A percentile compares a stretch with the other conserved stretches of the same genome.
These are phyloP conservation scores for Polyporus arcularius DNA, from an alignment of 768 basidiomycete genomes.

Conservation along the genomic window DNA sequence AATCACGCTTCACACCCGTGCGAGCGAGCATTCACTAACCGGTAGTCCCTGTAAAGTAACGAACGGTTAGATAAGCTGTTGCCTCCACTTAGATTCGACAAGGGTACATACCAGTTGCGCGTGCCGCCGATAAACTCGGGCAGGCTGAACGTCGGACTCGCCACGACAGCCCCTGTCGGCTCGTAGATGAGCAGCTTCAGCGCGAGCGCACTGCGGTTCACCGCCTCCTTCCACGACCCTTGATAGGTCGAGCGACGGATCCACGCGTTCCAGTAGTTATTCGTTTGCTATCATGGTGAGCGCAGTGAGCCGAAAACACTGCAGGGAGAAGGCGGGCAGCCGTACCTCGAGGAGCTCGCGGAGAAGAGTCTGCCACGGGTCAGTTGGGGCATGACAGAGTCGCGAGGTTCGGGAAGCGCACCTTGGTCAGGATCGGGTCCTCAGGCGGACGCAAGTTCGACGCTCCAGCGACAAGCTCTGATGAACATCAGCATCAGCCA, in stretches of 20 bases:
- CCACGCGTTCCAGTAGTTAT: constrained; percentile 87
- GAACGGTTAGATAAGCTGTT: too few relatives aligned
- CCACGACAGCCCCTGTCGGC: constrained; percentile 92
- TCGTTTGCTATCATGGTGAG: constrained; percentile 78
- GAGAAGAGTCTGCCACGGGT: constrained; percentile 49
- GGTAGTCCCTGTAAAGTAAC: too few relatives aligned
- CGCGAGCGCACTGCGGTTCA: constrained; percentile 90
- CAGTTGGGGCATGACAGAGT: neutral
- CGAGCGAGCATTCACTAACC: too few relatives aligned
- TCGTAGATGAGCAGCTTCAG: constrained; percentile 92
- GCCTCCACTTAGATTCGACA: neutral
- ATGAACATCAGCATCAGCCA: neutral
- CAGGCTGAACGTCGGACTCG: constrained; percentile 92
- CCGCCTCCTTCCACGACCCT: constrained; percentile 95
- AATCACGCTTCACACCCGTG: too few relatives aligned
- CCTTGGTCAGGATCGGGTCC: constrained; percentile 75
- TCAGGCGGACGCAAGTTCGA: constrained; percentile 51
- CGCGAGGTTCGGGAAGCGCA: constrained; percentile 24
- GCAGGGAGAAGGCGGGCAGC: neutral
- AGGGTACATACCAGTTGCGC: constrained; percentile 63
- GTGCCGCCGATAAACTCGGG: constrained; percentile 91
- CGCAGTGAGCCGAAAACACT: neutral
- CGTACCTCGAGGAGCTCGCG: constrained; percentile 56
- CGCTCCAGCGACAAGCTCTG: constrained; percentile 46
- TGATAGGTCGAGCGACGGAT: constrained; percentile 86